These are phyloP conservation scores for Albatrellus ellisii DNA, from an alignment of 768 basidiomycete genomes.

Conservation along the genomic window DNA sequence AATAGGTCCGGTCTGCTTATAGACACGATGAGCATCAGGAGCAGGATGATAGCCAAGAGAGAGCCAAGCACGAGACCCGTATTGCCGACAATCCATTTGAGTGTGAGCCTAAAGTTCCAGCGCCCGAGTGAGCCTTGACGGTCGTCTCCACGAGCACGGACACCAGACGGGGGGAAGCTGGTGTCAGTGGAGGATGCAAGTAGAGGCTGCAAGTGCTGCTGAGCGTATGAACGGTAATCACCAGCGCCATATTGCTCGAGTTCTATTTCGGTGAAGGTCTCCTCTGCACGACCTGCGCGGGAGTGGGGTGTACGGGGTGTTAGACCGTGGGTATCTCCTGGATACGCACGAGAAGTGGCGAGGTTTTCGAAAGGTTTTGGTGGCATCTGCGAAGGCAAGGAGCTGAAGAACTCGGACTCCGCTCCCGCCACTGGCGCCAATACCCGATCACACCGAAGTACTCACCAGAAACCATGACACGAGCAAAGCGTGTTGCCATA, in stretches of 20 bases:
- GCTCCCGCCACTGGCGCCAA: not conserved
- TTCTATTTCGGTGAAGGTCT: constrained; percentile 37
- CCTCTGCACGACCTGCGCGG: constrained; percentile 42
- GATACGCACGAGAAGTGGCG: constrained; percentile 3
- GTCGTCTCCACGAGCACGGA: constrained; percentile 30
- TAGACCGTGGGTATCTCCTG: constrained; percentile 11
- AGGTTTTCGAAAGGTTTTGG: constrained; percentile 7
- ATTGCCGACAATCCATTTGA: constrained; percentile 12
- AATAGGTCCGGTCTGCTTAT: constrained; percentile 34
- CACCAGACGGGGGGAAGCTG: constrained; percentile 25
- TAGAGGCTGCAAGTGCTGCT: constrained; percentile 30
- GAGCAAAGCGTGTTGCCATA: constrained; percentile 40
- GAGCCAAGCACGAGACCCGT: constrained; percentile 33
- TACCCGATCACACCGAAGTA: not conserved
- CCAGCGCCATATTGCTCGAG: constrained; percentile 28
- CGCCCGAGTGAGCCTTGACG: too few relatives aligned
- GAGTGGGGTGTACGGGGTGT: constrained; percentile 56
- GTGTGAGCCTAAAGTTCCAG: constrained; percentile 3
- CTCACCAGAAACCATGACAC: constrained; percentile 34
- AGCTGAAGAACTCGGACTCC: not conserved
- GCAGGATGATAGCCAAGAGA: constrained; percentile 29
- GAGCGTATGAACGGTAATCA: constrained; percentile 25
- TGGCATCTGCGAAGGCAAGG: constrained; percentile 5
- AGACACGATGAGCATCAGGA: constrained; percentile 35
- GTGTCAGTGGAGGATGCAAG: constrained; percentile 27